Base-by-base conservation (phyloP, 2,329 filamentous ascomycete species). In the Colletotrichum sp. region DNA sequence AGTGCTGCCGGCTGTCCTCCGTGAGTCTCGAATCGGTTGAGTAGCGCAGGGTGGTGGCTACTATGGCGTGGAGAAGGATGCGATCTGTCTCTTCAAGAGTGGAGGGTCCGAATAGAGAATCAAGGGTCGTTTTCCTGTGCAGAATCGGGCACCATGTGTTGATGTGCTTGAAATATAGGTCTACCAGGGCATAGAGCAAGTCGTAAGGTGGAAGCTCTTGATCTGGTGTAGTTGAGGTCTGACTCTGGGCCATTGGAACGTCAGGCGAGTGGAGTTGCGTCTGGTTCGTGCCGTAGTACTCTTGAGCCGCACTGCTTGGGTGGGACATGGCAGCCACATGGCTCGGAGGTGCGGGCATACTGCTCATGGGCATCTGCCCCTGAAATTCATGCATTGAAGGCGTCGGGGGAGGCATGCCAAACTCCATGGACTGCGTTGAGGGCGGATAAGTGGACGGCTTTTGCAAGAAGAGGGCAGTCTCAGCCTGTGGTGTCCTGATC, bases 71-170 rank as follows among this genome's bases (percentile, higher is more conserved):
- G 8, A 98, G 87, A 16, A 98, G 87, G 70, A 98, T 94, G 56
- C 94, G 90, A 81, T 98, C 96, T 3, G 94, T 93, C 83, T 97
- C 95, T 48, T 96, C 94, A 3, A 97, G 86, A 2, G 93, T 91
- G 0, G 93, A 91, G 2, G 93, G 91, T 0, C 95, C 95, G 79
- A 98, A 98, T 0, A 98, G 88, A 1, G 93, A 92, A 79, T 98
- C 94, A 10, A 98, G 84, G 0, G 95, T 98, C 6, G 94, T 93
- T 80, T 94, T 93, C 26, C 95, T 92, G 83, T 98, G 95, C n/a
- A 98, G 87, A 28, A 98, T 97, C 0, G 96, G 96, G 82, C 95
- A 98, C 93, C 94, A 96, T 0, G 93, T 94, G 80, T 95, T 95
- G 82, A 95, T 91, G 80, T 95, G 92, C 77, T 95, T 94, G 80